Conservation (phyloP, 2,329 filamentous ascomycete species). For the Endoconidiophora laricicola region DNA sequence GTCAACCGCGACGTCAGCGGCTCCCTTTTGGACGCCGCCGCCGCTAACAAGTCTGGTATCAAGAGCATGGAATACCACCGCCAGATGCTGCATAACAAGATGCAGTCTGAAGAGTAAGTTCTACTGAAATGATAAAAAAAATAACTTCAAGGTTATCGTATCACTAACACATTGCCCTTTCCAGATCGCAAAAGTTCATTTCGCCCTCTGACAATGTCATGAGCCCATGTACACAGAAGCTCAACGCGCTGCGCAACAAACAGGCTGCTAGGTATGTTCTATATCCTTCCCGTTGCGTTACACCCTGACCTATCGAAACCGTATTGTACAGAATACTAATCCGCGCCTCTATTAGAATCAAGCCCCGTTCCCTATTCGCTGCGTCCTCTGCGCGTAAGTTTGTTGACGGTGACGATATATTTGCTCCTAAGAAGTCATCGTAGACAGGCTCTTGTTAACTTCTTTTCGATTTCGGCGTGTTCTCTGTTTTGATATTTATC, state of each 20-base stretch:
- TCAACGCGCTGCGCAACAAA: constrained; percentile 65
- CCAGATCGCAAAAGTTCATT: constrained; percentile 42
- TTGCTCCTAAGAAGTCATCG: constrained; percentile 20
- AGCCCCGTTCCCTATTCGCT: constrained; percentile 52
- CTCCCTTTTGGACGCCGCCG: constrained; percentile 12
- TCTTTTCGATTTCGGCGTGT: constrained; percentile 12
- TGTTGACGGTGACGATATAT: constrained; percentile 24
- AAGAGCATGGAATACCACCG: constrained; percentile 66
- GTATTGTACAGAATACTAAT: background rate
- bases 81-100: constrained; percentile 56
- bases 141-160: background rate
- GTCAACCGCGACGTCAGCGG: constrained; percentile 36
- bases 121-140: too few species aligned
- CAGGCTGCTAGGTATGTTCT: constrained; percentile 55
- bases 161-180: constrained; percentile 13
- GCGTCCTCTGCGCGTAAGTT: constrained; percentile 48
- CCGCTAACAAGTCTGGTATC: constrained; percentile 28
- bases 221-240: constrained; percentile 72
- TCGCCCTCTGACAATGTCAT: constrained; percentile 81
- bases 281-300: background rate
- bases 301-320: background rate
- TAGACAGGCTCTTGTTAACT: constrained; percentile 10
- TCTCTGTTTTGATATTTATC: constrained; percentile 10
- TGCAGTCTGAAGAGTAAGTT: constrained; percentile 45
- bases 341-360: constrained; percentile 28